Evolutionary conservation across 2,329 filamentous ascomycete species (phyloP).

Genomic region (Sphaerostilbella broomeana): DNA sequence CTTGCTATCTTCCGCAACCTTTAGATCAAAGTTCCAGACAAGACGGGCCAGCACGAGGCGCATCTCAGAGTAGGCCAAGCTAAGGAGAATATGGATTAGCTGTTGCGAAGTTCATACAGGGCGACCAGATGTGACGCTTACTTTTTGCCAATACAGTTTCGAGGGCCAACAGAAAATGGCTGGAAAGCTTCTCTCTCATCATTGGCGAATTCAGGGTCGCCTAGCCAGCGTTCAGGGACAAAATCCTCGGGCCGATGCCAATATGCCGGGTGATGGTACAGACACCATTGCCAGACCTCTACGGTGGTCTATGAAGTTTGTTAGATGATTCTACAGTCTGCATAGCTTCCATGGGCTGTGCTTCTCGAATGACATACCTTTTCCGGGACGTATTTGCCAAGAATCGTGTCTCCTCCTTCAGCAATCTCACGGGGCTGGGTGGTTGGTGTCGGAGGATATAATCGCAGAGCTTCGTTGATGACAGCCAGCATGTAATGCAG

Average conservation of each 20-base stretch:
- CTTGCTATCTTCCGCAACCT: constrained; percentile 16
- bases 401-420: constrained; percentile 23
- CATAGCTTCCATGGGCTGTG: background rate
- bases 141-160: constrained; percentile 29
- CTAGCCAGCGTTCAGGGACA: constrained; percentile 32
- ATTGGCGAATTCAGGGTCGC: constrained; percentile 16
- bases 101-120: background rate
- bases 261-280: constrained; percentile 26
- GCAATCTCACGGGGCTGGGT: constrained; percentile 29
- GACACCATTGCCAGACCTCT: constrained; percentile 29
- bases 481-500: constrained; percentile 42
- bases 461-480: constrained; percentile 42
- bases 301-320: constrained; percentile 23
- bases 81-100: constrained; percentile 4
- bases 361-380: constrained; percentile 19
- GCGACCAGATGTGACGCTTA: constrained; percentile 10
- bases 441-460: constrained; percentile 38
- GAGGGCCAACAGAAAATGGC: constrained; percentile 25
- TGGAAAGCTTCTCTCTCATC: constrained; percentile 22
- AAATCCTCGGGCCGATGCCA: constrained; percentile 29
- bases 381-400: constrained; percentile 26
- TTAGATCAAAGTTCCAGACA: constrained; percentile 24
- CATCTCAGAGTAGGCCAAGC: constrained; percentile 28
- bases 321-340: background rate
- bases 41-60: constrained; percentile 22